Base-by-base conservation (phyloP, 2,329 filamentous ascomycete species). In the Ceratocystis ficicola region DNA sequence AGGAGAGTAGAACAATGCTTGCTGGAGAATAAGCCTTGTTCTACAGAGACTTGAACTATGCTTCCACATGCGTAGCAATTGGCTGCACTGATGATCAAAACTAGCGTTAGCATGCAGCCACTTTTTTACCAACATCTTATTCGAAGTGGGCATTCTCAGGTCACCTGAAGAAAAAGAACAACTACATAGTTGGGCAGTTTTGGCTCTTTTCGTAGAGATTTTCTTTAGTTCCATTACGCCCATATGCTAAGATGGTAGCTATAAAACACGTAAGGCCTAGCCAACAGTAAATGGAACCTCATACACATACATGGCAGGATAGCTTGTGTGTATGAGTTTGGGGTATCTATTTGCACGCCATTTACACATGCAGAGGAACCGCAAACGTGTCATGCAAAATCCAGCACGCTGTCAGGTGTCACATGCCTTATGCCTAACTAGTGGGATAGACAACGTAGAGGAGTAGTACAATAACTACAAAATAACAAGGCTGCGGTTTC, bases 361-460 rank as follows among this genome's bases (percentile, higher is more conserved):
- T 36, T 59, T 25, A 59, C 55, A 59, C 55, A 59, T 32, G 55
- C 55, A 59, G 30, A 36, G 25, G 8, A 59, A 59, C 12, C 17
- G 55, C 55, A n/a, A 30, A 59, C 55, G 55, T 59, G 55, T 59
- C 55, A 59, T 59, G 30, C 55, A 59, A 41, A 41, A 17, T 36
- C 30, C 55, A 36, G n/a, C 55, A 25, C 55, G 55, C 32, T 59
- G 55, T 10, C 55, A 59, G 17, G 25, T 59, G 28, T n/a, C 55
- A 59, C 28, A 59, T 30, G 30, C 55, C n/a, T 15, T 20, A 15
- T 59, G 12, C 17, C 55, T 10, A 12, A n/a, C 10, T 30, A 20
- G n/a, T 20, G 30, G 48, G 17, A 17, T 22, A 48, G 22, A 28
- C 48, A 52, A 5, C 20, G 48, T 28, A 15, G 10, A 12, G 10